These are phyloP conservation scores for Colletotrichum sp. DNA, from an alignment of 2,329 filamentous ascomycete genomes.

Conservation along the genomic window DNA sequence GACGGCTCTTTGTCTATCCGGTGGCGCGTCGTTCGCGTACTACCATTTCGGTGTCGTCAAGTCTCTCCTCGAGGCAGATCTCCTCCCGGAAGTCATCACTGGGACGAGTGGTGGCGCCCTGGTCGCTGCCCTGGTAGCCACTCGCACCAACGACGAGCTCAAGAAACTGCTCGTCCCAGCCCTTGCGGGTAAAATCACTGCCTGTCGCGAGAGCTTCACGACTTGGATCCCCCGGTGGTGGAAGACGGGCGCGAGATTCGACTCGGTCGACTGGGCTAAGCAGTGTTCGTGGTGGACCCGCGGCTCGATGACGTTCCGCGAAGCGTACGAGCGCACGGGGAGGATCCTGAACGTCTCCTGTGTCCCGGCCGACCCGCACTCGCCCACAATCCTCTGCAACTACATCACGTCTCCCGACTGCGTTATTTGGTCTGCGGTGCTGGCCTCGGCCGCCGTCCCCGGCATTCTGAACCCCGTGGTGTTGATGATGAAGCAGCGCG, in stretches of 20 bases:
- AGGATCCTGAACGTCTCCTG: conserved; percentile 96
- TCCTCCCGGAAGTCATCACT: conserved; percentile 92
- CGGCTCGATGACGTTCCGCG: conserved; percentile 91
- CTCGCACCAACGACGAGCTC: conserved; percentile 89
- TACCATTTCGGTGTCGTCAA: conserved; percentile 96
- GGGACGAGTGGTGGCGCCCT: conserved; percentile 94
- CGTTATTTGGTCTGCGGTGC: conserved; percentile 96
- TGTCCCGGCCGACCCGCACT: conserved; percentile 94
- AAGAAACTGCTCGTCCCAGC: conserved; percentile 85
- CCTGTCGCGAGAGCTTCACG: conserved; percentile 78
- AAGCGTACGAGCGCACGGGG: conserved; percentile 92
- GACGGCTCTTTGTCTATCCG: conserved; percentile 90
- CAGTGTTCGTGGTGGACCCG: conserved; percentile 88
- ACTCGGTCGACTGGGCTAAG: conserved; percentile 89
- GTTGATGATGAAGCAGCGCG: conserved; percentile 83
- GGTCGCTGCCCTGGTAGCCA: conserved; percentile 85
- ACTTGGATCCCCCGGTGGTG: conserved; percentile 88
- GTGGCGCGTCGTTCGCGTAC: conserved; percentile 93
- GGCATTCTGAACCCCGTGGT: conserved; percentile 96
- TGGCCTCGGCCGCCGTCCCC: conserved; percentile 94
- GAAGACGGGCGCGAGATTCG: conserved; percentile 90
- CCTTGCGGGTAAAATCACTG: conserved; percentile 82
- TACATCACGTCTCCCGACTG: conserved; percentile 95
- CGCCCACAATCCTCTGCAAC: conserved; percentile 89
- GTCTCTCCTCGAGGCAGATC: conserved; percentile 82